Base-by-base conservation (phyloP, 106 monocot genomes). In the Acorus calamus region DNA sequence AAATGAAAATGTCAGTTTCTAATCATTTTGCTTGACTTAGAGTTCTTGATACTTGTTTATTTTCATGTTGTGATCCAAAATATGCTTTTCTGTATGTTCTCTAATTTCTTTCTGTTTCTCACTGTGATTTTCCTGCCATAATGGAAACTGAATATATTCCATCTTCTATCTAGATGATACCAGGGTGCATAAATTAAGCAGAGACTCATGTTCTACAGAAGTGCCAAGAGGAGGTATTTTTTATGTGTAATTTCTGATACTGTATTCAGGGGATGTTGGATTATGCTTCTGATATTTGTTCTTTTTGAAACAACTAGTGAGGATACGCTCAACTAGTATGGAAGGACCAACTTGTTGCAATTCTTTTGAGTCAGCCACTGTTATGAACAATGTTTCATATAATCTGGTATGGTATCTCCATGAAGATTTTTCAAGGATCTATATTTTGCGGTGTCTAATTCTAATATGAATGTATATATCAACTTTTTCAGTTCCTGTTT, bases 161-260 rank as follows among this genome's bases (percentile, higher is more conserved):
- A 46, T 11, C 61, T 42, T 60, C 59, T 66, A 46, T 83, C 11
- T 64, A 84, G 87, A 77, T 84, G 77, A 84, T 60, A 70, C 65
- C 49, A 74, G 84, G 75, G 64, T 66, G 6, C 74, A 51, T 44
- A 92, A 82, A 62, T 61, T 81, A 13, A 86, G 28, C 28, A 28
- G 80, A 59, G 78, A 83, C 46, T 61, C 65, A 4, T 55, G 60
- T 54, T 74, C 82, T 52, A 59, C 75, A 50, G 92, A 82, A 68
- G 69, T 71, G 67, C 59, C 81, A 63, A 87, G 55, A 80, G 75
- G 77, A 79, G 92, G 92, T 87, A 82, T 45, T 28, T 28, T 28
- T 28, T 28, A 11, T 45, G 8, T 49, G 50, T 53, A 45, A 56
- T 11, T 67, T 49, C 13, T 53, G 60, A 5, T 61, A 57, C 43